Percentiles rank a stretch among this genome's conserved stretches.
Evolutionary conservation across 1,284 basidiomycete species (phyloP).

Genomic region (Chalciporus sp.): DNA sequence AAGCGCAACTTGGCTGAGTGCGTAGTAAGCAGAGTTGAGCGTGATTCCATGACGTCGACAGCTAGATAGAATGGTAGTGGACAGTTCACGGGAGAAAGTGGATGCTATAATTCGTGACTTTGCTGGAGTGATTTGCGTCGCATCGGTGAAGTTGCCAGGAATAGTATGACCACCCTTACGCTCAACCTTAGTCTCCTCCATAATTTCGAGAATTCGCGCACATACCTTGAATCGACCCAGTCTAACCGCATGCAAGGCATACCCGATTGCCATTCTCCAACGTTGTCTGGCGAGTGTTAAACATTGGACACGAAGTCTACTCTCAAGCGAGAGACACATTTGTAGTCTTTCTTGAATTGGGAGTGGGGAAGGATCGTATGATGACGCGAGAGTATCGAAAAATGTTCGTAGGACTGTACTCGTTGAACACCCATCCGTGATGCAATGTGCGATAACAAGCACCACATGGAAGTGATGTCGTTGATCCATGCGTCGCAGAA

Average conservation of each 20-base stretch:
- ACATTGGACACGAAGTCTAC: constrained; percentile 35
- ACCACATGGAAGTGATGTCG: constrained; percentile 5
- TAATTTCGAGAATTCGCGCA: neutral
- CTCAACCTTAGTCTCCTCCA: neutral
- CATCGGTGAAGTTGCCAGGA: constrained; percentile 40
- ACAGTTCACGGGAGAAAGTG: constrained; percentile 30
- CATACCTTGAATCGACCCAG: constrained; percentile 36
- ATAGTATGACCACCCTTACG: constrained; percentile 56
- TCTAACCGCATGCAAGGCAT: constrained; percentile 39
- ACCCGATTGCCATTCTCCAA: constrained; percentile 51
- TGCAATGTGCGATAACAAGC: constrained; percentile 11
- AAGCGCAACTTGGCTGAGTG: constrained; percentile 53
- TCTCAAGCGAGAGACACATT: constrained; percentile 44
- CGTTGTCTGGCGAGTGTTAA: constrained; percentile 39
- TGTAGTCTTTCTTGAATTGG: constrained; percentile 40
- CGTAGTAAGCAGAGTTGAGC: constrained; percentile 50
- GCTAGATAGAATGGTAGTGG: constrained; percentile 29
- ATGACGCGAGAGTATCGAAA: constrained; percentile 42
- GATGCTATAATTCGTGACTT: constrained; percentile 30
- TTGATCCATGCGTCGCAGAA: neutral
- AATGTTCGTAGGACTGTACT: constrained; percentile 31
- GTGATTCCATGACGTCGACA: constrained; percentile 47
- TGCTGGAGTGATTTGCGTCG: constrained; percentile 42
- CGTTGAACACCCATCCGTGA: constrained; percentile 8
- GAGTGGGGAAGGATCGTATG: constrained; percentile 16